These are phyloP conservation scores for Claviceps lovelessii DNA, from an alignment of 2,329 filamentous ascomycete species.

Conservation along the genomic window DNA sequence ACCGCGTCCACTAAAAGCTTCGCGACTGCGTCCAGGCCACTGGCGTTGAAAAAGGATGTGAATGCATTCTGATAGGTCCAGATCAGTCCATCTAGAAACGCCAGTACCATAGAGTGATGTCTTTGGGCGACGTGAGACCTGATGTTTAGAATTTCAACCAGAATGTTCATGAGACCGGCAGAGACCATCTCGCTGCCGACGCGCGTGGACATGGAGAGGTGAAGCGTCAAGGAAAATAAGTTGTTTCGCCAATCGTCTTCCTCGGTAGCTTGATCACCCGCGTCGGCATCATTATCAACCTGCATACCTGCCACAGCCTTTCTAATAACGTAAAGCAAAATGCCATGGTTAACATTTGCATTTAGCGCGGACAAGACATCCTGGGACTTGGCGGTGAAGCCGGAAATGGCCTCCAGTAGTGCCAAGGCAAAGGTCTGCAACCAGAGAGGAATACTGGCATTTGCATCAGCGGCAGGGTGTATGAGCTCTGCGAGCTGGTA, in stretches of 20 bases:
- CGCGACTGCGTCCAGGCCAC: constrained; percentile 82
- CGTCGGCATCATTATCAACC: constrained; percentile 35
- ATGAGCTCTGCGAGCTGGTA: constrained; percentile 89
- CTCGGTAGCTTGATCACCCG: constrained; percentile 46
- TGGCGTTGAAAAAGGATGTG: constrained; percentile 63
- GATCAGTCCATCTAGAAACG: constrained; percentile 78
- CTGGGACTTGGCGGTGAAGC: constrained; percentile 57
- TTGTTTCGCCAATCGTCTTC: constrained; percentile 82
- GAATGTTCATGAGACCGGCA: constrained; percentile 75
- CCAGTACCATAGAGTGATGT: constrained; percentile 69
- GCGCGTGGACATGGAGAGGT: constrained; percentile 59
- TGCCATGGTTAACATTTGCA: constrained; percentile 89
- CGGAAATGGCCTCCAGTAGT: constrained; percentile 72
- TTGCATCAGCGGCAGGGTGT: constrained; percentile 61
- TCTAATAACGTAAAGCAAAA: constrained; percentile 81
- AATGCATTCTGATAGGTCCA: constrained; percentile 78
- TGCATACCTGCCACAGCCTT: constrained; percentile 79
- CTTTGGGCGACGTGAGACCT: constrained; percentile 70
- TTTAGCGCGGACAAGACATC: constrained; percentile 87
- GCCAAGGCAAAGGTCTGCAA: constrained; percentile 72
- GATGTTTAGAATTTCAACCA: constrained; percentile 76
- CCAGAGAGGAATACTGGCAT: constrained; percentile 53
- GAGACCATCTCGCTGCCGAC: constrained; percentile 74
- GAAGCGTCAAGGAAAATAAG: constrained; percentile 74
- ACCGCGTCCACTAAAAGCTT: constrained; percentile 72